Percentiles rank a stretch among this genome's conserved stretches.
These are phyloP conservation scores for Ceratobasidium papillatum DNA, from an alignment of 1,284 basidiomycete species.

Conservation along the genomic window DNA sequence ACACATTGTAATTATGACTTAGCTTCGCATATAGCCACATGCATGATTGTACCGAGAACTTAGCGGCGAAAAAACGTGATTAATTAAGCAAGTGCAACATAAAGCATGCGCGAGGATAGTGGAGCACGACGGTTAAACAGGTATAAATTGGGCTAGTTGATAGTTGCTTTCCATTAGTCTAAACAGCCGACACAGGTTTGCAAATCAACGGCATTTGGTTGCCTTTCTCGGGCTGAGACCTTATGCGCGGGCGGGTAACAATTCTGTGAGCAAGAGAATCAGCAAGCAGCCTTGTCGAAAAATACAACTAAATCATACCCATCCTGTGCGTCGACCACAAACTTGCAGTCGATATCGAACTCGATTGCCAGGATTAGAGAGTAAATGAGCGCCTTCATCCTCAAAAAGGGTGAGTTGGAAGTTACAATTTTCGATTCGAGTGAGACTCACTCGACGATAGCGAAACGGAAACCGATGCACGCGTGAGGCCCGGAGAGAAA, in stretches of 20 bases:
- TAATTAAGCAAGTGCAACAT: no score
- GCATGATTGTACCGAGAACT: no score
- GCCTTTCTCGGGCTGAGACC: conserved; percentile 37
- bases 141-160: no score
- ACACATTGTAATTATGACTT: no score
- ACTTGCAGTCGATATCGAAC: conserved; percentile 14
- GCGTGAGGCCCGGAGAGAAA: conserved; percentile 30
- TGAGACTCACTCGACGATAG: conserved; percentile 28
- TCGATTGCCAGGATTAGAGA: conserved; percentile 23
- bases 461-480: conserved; percentile 42
- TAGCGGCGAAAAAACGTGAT: no score
- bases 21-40: no score
- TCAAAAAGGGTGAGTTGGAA: neutral
- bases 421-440: neutral
- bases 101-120: no score
- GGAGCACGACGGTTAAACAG: no score
- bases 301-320: neutral
- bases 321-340: conserved; percentile 11
- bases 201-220: conserved; percentile 41
- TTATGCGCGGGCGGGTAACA: conserved; percentile 38
- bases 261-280: neutral
- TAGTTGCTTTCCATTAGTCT: neutral
- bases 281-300: neutral
- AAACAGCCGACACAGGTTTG: neutral
- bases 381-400: conserved; percentile 30